Conservation (phyloP, 352 stramenopile genomes). For the Globisporangium recalcitrans region DNA sequence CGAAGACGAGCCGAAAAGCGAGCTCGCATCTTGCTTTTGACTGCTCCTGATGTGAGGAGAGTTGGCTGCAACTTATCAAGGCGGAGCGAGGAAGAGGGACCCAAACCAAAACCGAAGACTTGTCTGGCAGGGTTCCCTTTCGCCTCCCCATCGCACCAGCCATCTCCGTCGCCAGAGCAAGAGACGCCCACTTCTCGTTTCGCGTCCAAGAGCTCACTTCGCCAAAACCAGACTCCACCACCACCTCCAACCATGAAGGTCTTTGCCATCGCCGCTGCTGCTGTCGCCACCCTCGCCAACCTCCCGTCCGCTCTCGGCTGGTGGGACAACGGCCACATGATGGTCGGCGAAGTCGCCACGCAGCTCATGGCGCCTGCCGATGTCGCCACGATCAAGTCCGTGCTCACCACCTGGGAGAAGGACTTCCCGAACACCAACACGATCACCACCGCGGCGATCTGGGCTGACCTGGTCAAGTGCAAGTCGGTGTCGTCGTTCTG, state of each 20-base stretch:
- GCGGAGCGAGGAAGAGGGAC: neutral
- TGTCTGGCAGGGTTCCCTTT: neutral
- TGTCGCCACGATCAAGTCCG: constrained; percentile 41
- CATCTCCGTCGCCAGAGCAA: neutral
- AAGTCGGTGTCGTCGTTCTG: constrained; percentile 31
- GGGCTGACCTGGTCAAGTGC: constrained; percentile 59
- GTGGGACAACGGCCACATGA: constrained; percentile 71
- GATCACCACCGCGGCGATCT: constrained; percentile 38
- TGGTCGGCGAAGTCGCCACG: constrained; percentile 44
- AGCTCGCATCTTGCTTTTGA: neutral
- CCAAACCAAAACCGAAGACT: no score
- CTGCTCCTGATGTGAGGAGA: neutral
- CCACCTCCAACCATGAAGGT: constrained; percentile 28
- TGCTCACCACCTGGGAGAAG: constrained; percentile 38
- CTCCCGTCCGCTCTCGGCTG: constrained; percentile 27
- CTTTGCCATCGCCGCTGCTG: constrained; percentile 15
- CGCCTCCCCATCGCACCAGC: neutral
- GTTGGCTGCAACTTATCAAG: neutral
- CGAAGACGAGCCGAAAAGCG: neutral
- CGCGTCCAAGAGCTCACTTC: neutral
- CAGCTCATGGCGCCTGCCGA: constrained; percentile 42
- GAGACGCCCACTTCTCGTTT: neutral
- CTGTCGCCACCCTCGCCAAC: constrained; percentile 12
- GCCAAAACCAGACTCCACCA: neutral
- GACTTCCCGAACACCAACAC: constrained; percentile 55